These are phyloP conservation scores for Nyctanthes arbortristis DNA, from an alignment of 257 asterid species.

Conservation along the genomic window DNA sequence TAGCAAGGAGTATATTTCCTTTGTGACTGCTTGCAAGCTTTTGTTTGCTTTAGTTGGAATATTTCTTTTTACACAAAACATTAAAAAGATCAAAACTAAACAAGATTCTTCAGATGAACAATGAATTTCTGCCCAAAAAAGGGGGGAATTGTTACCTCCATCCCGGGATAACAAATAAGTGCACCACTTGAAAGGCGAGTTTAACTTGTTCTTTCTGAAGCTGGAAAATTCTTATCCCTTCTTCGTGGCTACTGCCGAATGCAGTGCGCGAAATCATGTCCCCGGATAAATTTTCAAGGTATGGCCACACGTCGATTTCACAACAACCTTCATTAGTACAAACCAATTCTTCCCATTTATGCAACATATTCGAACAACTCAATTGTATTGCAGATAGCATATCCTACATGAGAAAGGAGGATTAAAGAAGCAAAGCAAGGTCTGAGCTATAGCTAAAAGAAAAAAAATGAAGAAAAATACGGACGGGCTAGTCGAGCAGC, in stretches of 20 bases:
- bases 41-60: slow-evolving; percentile 35
- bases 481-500: no score
- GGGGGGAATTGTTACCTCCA: slow-evolving; percentile 27
- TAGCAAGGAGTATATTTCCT: slow-evolving; percentile 11
- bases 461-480: no score
- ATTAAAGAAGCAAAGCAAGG: no score
- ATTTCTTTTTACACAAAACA: slow-evolving; percentile 26
- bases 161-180: slow-evolving; percentile 26
- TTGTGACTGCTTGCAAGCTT: slow-evolving; percentile 20
- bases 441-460: no score
- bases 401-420: slow-evolving; percentile 22
- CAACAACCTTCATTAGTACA: not conserved
- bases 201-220: slow-evolving; percentile 23
- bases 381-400: slow-evolving; percentile 25
- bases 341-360: slow-evolving; percentile 28
- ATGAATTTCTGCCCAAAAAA: not conserved
- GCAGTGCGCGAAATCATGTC: no score
- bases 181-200: slow-evolving; percentile 9
- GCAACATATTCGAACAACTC: slow-evolving; percentile 31
- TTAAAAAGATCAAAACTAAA: no score
- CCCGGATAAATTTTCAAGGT: no score
- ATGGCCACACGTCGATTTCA: no score
- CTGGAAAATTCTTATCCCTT: slow-evolving; percentile 31
- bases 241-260: no score
- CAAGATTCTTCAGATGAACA: not conserved